These are phyloP conservation scores for Colletotrichum scovillei DNA, from an alignment of 2,329 filamentous ascomycete species.

Conservation along the genomic window DNA sequence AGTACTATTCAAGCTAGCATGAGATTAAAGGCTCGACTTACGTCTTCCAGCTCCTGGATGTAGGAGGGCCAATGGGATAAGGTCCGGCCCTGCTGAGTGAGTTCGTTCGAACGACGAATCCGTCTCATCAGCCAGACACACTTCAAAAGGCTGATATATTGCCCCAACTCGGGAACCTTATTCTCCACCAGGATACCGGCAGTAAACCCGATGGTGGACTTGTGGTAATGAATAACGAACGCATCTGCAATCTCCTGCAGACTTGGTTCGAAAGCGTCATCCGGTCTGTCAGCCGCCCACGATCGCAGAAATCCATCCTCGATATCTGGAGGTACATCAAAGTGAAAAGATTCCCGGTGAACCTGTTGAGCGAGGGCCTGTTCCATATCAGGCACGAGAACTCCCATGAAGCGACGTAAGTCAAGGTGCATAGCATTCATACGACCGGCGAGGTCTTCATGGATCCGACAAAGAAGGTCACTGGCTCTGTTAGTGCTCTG, in stretches of 20 bases:
- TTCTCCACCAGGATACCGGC: constrained; percentile 43
- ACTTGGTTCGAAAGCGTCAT: not conserved
- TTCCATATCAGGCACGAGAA: constrained; percentile 38
- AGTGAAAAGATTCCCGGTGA: constrained; percentile 14
- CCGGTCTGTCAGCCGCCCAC: constrained; percentile 4
- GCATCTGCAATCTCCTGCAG: constrained; percentile 45
- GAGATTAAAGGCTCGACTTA: constrained; percentile 31
- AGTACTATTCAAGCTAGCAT: not conserved
- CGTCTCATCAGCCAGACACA: constrained; percentile 45
- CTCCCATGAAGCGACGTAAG: constrained; percentile 38
- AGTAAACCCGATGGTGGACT: constrained; percentile 39
- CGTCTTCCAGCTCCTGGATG: constrained; percentile 45
- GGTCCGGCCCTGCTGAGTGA: constrained; percentile 23
- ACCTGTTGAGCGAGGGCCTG: constrained; percentile 33
- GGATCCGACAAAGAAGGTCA: constrained; percentile 44
- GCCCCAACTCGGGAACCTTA: constrained; percentile 36
- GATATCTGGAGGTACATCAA: constrained; percentile 40
- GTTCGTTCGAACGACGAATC: constrained; percentile 29
- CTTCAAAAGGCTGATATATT: constrained; percentile 47
- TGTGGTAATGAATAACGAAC: constrained; percentile 44
- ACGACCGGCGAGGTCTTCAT: constrained; percentile 35
- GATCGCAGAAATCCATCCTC: constrained; percentile 28
- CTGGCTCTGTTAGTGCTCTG: constrained; percentile 36
- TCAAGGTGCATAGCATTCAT: constrained; percentile 34
- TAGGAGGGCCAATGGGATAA: constrained; percentile 51